Evolutionary conservation across 1,139 yeast genomes (phyloP), one percentile per base, ranked within the genome.

Genomic region (Hansenula lynferdii): DNA sequence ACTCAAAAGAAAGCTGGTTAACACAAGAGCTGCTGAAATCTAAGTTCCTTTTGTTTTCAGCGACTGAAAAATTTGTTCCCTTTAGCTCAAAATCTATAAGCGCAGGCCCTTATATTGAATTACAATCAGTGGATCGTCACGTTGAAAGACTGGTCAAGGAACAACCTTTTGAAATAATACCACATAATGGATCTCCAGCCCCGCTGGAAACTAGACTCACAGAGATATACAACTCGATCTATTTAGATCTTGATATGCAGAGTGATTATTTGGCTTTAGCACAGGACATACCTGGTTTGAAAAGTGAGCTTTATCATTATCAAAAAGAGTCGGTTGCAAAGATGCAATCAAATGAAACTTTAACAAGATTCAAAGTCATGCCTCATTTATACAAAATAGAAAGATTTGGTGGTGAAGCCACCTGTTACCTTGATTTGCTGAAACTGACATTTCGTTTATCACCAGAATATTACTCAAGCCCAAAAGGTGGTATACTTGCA

Each of bases 401-500:
- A 2, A 44, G 40, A n/a, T 36, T 44, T 14, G 26, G 22, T 1
- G 38, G 40, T 21, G 14, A 28, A 4, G 22, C 17, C 19, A 22
- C 34, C n/a, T 42, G 38, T 21, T 53, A 64, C 50, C 63, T 67
- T 43, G 70, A 77, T 48, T 43, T 66, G 1, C 42, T 54, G 5
- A 51, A 47, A 1, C 48, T 63, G 28, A 44, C 47, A 4, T 56
- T 73, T 20, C 56, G 50, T 25, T 20, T 29, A 2, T 42, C 52
- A 4, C 77, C 83, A 0, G 70, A 65, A 19, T 44, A 58, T 3
- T 75, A 67, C 49, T 46, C 51, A 17, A 60, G 75, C 4, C 80
- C 85, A 0, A 58, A 71, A 45, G 89, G 89, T 14, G 90, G 89
- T 0, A 78, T 82, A 2, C 59, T 82, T 11, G 86, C 86, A 0